Evolutionary conservation across 352 stramenopile genomes (phyloP), one percentile per base, ranked within the genome.

Genomic region (Phytophthora meadii): DNA sequence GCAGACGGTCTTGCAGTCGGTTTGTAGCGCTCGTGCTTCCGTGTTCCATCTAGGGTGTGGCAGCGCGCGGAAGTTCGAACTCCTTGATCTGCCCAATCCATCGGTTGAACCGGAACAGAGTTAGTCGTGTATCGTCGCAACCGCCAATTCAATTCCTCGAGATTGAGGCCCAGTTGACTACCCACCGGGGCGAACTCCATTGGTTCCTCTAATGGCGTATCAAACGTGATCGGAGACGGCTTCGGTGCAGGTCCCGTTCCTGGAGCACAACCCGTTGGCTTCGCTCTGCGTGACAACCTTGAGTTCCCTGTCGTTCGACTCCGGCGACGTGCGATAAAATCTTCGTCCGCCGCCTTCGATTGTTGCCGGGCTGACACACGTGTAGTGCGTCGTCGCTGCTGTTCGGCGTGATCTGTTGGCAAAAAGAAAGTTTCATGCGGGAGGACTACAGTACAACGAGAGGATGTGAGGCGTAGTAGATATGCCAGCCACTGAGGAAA

Each of bases 131-230:
- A 62, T 17, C 68, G 63, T 48, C 72, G 68, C 60, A 77, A 54
- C 14, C 65, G 59, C n/a, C 49, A 72, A 65, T 76, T 78, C n/a
- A 81, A 46, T 60, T 76, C 61, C 55, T 77, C 69, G 24, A 75
- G 57, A 59, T 55, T 49, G 27, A 78, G 48, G 22, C 64, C 64
- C n/a, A 72, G 67, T 40, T 72, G 54, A 30, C 48, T 73, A 60
- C 61, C 58, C 46, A 78, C 65, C 46, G 42, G 42, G 12, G 60
- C 40, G 10, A 51, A 70, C 30, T 61, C 58, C n/a, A 53, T 58
- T 15, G 50, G 47, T 27, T 60, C 45, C 11, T 47, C 32, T 53
- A 30, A 24, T 42, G 47, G 15, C 19, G 24, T 37, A 15, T 68
- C 40, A 5, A 37, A n/a, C 47, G 64, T 63, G 45, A 34, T 49